A percentile compares a stretch with the other conserved stretches of the same genome.
These are phyloP conservation scores for Apium graveolens DNA, from an alignment of 129 eudicot genomes.

Conservation along the genomic window DNA sequence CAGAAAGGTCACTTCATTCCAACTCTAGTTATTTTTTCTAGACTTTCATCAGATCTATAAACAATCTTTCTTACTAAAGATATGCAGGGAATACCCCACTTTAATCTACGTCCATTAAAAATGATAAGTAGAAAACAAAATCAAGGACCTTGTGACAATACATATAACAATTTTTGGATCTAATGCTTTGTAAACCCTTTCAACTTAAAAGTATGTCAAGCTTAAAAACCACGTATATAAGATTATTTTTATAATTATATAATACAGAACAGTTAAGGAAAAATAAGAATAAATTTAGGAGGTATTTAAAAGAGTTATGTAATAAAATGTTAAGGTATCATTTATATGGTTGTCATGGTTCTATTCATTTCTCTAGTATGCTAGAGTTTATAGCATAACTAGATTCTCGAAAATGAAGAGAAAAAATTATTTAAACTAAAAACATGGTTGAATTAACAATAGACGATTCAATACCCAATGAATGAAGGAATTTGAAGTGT, in stretches of 20 bases:
- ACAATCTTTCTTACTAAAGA: background rate
- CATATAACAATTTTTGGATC: background rate
- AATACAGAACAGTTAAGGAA: background rate
- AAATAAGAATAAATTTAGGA: no score
- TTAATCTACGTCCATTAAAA: background rate
- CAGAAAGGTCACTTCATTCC: background rate
- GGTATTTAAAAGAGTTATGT: no score
- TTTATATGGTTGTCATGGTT: no score
- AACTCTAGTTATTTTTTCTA: background rate
- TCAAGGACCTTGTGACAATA: background rate
- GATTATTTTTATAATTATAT: background rate
- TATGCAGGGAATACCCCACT: background rate
- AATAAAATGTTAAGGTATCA: no score
- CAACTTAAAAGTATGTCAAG: background rate
- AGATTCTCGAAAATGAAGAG: background rate
- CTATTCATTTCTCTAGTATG: no score
- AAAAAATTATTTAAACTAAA: background rate
- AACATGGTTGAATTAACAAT: background rate
- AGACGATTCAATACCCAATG: background rate
- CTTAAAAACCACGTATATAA: no score
- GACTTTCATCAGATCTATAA: background rate
- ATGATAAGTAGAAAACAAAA: background rate
- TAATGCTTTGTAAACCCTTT: background rate
- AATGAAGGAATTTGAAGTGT: no score
- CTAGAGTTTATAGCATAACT: background rate